These are phyloP conservation scores for Bonnemaisonia californica DNA, from an alignment of 31 red algal genomes.

Conservation along the genomic window DNA sequence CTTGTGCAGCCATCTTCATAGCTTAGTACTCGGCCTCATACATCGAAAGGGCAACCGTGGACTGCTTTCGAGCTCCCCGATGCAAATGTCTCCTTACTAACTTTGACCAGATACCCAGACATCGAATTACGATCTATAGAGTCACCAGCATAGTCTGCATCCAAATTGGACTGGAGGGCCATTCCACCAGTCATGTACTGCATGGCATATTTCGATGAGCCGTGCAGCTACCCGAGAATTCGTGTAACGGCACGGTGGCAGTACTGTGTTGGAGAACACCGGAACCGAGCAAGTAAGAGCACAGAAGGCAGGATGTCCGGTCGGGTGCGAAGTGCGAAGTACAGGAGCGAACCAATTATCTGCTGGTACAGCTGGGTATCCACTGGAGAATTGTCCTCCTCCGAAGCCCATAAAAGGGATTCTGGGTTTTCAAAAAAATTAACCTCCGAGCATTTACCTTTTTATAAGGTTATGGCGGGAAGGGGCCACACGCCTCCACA, in stretches of 20 bases:
- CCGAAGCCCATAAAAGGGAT: too few species aligned
- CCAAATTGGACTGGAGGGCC: slow-evolving; percentile 23
- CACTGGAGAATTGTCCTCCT: background rate
- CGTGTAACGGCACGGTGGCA: too few species aligned
- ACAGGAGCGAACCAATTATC: background rate
- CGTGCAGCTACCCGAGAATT: too few species aligned
- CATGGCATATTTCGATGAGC: too few species aligned
- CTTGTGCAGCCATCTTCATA: slow-evolving; percentile 19
- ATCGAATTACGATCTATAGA: slow-evolving; percentile 28
- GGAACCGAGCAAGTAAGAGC: background rate
- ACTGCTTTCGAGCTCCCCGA: slow-evolving; percentile 21
- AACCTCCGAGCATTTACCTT: too few species aligned
- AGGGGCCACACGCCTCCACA: too few species aligned
- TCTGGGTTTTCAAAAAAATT: too few species aligned
- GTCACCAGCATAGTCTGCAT: slow-evolving; percentile 38
- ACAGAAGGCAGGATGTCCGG: background rate
- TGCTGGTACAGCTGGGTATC: background rate
- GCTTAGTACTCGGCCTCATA: too few species aligned
- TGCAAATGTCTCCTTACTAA: background rate
- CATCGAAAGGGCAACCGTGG: too few species aligned
- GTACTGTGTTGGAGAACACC: too few species aligned
- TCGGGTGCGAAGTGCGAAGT: background rate
- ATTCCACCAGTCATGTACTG: too few species aligned
- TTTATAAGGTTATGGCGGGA: too few species aligned
- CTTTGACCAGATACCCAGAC: slow-evolving; percentile 41